Conservation (phyloP, 805 yeast species). For the Candida railenensis region DNA sequence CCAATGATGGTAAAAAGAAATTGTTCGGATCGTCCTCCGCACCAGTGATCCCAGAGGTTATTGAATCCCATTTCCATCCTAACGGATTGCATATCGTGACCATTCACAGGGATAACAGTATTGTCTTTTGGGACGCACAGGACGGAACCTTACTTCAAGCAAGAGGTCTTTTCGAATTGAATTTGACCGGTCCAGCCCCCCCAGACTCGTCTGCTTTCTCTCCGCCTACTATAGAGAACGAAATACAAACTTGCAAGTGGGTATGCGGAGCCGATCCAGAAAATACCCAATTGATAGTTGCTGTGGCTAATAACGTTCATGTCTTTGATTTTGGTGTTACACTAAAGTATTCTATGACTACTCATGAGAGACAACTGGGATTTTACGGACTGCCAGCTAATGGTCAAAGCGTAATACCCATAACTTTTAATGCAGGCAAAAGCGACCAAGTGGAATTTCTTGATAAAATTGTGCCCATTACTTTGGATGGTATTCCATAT, state of each 20-base stretch:
- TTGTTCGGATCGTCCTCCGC: slow-evolving; percentile 34
- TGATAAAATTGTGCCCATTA: slow-evolving; percentile 27
- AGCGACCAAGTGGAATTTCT: slow-evolving; percentile 16
- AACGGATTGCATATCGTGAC: slow-evolving; percentile 84
- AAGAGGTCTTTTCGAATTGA: slow-evolving; percentile 64
- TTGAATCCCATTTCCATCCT: slow-evolving; percentile 81
- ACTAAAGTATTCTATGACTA: slow-evolving; percentile 74
- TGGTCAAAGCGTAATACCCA: slow-evolving; percentile 29
- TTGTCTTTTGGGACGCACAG: slow-evolving; percentile 91
- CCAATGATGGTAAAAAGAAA: slow-evolving; percentile 41
- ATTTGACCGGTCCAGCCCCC: slow-evolving; percentile 54
- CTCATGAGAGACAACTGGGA: slow-evolving; percentile 78
- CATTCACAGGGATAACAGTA: slow-evolving; percentile 75
- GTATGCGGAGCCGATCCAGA: slow-evolving; percentile 79
- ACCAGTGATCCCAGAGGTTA: slow-evolving; percentile 29
- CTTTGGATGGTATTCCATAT: slow-evolving; percentile 57
- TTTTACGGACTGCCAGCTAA: slow-evolving; percentile 66
- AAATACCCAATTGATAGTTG: slow-evolving; percentile 66
- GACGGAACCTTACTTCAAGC: slow-evolving; percentile 76
- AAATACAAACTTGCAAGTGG: slow-evolving; percentile 67
- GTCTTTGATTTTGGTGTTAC: slow-evolving; percentile 77
- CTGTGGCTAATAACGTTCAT: slow-evolving; percentile 57
- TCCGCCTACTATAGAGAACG: slow-evolving; percentile 21
- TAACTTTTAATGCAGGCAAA: slow-evolving; percentile 21
- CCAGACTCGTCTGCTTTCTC: slow-evolving; percentile 14